Conservation (phyloP, 2,329 filamentous ascomycete genomes). For the Aureobasidium sp. region DNA sequence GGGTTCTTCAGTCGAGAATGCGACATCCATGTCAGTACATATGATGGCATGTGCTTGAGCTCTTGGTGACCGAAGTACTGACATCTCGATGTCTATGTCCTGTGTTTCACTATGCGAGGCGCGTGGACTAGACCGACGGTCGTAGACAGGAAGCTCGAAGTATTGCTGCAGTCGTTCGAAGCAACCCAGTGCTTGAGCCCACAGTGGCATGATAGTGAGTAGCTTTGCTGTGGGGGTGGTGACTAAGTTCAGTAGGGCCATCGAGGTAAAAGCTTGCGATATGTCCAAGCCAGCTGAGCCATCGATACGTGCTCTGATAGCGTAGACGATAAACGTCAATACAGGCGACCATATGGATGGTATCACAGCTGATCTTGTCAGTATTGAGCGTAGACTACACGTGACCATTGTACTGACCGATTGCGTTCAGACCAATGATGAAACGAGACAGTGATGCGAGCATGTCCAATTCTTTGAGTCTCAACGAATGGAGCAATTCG, state of each 20-base stretch:
- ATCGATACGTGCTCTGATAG: neutral
- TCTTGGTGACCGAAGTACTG: neutral
- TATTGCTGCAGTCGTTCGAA: constrained; percentile 4
- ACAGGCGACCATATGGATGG: neutral
- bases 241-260: neutral
- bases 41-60: neutral
- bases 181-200: neutral
- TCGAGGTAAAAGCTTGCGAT: neutral
- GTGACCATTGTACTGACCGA: no score
- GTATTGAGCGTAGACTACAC: no score
- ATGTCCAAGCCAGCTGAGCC: neutral
- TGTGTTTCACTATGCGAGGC: neutral
- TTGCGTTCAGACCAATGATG: constrained; percentile 7
- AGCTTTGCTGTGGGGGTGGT: neutral
- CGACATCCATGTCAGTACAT: neutral
- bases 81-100: neutral
- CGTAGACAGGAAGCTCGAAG: neutral
- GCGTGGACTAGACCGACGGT: neutral
- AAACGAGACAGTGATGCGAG: neutral
- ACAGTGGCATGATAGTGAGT: neutral
- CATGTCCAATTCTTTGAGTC: neutral
- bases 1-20: neutral
- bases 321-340: constrained; percentile 1
- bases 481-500: neutral
- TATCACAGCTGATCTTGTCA: neutral